Base-by-base conservation (phyloP, 2,329 filamentous ascomycete species). In the Penicillium sp. region DNA sequence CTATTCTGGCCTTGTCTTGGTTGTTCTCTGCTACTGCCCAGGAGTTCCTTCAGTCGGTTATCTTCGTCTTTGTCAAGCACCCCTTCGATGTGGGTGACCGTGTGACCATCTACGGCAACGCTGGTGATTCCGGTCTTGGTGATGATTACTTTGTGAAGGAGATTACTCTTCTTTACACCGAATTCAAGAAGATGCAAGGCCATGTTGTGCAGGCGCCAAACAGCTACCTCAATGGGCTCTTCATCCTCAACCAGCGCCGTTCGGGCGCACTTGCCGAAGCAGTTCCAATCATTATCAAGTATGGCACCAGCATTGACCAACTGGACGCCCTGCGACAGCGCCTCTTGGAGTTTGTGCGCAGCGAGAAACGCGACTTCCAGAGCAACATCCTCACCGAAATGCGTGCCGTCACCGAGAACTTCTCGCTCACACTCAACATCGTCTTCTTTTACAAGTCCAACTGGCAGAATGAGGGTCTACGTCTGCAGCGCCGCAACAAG, bases 121-220 rank as follows among this genome's bases (percentile, higher is more conserved):
- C 91, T 0, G 93, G 93, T 60, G 83, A 87, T n/a, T 73, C 82
- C 17, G 82, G 91, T 70, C 85, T 83, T 36, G 93, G 93, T 45
- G 93, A 97, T 67, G 93, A 97, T 68, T 97, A 96, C 76, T 97
- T 96, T 64, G 93, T 97, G 53, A 96, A 96, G 54, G 91, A 96
- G 70, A 96, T 97, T 55, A 89, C 91, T 1, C 82, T 97, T 1
- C 82, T 97, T 17, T 97, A 94, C 73, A 97, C 93, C 15, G 93
- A 97, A 70, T 97, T 97, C 80, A 97, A 97, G 82, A 97, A 97
- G 81, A 93, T 97, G 90, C 89, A 97, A 75, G 93, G 93, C 2
- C 93, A 97, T 68, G 89, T 97, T 25, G 93, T 97, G 0, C 93
- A 97, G 75, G 93, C 93, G 0, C 93, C 93, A 12, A 97, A 97